Evolutionary conservation across 768 basidiomycete genomes (phyloP).

Genomic region (Pulveroboletus ravenelii): DNA sequence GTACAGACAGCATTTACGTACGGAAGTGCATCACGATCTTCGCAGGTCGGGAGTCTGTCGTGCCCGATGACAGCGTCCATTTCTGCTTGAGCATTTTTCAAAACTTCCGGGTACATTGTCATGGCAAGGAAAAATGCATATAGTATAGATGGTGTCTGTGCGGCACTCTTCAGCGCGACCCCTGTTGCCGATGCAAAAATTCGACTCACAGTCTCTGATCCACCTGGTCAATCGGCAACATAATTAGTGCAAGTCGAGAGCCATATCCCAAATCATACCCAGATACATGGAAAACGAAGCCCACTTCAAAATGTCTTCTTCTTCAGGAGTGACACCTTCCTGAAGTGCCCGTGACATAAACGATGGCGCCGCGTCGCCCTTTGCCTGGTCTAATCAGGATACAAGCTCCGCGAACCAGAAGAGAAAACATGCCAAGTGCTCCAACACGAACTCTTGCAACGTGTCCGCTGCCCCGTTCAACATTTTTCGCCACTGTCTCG

Average conservation of each 20-base stretch:
- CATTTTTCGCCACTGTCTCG: too few relatives aligned
- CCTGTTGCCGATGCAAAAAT: conserved; percentile 20
- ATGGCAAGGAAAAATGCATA: conserved; percentile 20
- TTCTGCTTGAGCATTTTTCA: conserved; percentile 11
- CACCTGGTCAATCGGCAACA: conserved; percentile 19
- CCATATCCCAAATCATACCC: conserved; percentile 3
- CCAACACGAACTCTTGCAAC: conserved; percentile 8
- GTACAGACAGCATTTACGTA: conserved; percentile 17
- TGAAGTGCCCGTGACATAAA: conserved; percentile 10
- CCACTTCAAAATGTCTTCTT: conserved; percentile 14
- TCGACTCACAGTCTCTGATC: conserved; percentile 10
- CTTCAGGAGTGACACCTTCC: conserved; percentile 6
- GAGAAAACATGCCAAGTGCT: conserved; percentile 11
- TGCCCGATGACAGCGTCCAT: conserved; percentile 8
- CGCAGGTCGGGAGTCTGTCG: conserved; percentile 9
- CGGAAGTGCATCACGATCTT: conserved; percentile 11
- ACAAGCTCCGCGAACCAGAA: background rate
- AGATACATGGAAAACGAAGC: conserved; percentile 13
- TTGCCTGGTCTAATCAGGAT: background rate
- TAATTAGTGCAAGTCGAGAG: background rate
- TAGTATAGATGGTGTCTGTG: conserved; percentile 7
- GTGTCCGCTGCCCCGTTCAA: background rate
- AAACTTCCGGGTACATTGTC: background rate
- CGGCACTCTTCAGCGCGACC: background rate
- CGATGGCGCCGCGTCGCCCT: conserved; percentile 8